phyloP scores from a whole-genome alignment of 2,329 filamentous ascomycete genomes.

The Cladobotryum mycophilum region DNA sequence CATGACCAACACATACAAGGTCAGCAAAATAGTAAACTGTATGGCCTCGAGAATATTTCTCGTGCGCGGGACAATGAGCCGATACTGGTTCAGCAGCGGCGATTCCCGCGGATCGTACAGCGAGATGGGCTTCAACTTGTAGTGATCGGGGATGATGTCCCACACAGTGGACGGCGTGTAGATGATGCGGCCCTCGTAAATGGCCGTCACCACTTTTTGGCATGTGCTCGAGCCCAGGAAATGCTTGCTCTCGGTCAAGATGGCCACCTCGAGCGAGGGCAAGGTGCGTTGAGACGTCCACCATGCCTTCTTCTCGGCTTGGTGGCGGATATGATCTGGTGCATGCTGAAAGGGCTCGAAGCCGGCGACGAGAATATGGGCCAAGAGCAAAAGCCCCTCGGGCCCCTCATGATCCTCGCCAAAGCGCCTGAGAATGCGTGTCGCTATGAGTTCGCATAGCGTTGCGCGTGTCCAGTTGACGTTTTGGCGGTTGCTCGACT shows the following conservation, averaged over 20 bases:
- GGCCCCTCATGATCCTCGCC: constrained; percentile 70
- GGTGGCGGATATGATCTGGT: constrained; percentile 56
- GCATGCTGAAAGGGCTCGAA: constrained; percentile 85
- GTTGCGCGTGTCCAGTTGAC: constrained; percentile 72
- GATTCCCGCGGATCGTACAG: constrained; percentile 72
- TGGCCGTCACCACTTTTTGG: constrained; percentile 74
- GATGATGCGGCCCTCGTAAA: constrained; percentile 73
- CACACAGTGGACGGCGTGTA: constrained; percentile 79
- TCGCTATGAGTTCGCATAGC: constrained; percentile 74
- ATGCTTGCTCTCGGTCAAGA: constrained; percentile 72
- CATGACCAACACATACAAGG: constrained; percentile 66
- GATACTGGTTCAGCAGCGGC: constrained; percentile 76
- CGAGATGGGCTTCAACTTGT: constrained; percentile 76
- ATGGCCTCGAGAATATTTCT: constrained; percentile 67
- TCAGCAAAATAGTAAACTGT: constrained; percentile 65
- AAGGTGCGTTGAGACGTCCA: constrained; percentile 53
- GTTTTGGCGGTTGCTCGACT: constrained; percentile 71
- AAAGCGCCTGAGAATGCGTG: constrained; percentile 69
- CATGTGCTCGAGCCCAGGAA: constrained; percentile 73
- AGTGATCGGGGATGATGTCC: constrained; percentile 78
- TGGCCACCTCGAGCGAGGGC: constrained; percentile 76
- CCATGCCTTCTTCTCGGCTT: constrained; percentile 45
- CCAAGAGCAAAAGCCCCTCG: constrained; percentile 64
- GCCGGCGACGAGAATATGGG: constrained; percentile 74
- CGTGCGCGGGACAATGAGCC: constrained; percentile 73